Conservation (phyloP, 225 moss, liverwort and hornwort species). For the Sphagnum contortum region DNA sequence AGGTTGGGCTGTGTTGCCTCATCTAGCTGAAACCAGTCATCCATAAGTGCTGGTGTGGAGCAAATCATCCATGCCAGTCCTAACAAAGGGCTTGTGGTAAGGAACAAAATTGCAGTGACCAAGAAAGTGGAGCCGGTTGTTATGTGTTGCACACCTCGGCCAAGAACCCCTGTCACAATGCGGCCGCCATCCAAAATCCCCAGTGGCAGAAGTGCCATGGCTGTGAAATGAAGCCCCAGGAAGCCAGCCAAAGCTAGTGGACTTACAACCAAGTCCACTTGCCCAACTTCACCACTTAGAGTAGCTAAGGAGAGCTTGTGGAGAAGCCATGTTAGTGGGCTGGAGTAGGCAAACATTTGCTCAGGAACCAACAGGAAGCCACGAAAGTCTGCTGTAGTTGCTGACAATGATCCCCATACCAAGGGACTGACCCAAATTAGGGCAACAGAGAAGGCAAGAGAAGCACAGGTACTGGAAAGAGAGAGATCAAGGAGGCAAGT, state of each 20-base stretch:
- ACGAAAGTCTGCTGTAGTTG: slow-evolving; percentile 26
- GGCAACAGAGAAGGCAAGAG: slow-evolving; percentile 31
- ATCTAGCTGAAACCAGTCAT: slow-evolving; percentile 59
- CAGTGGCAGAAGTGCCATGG: slow-evolving; percentile 41
- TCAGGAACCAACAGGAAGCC: slow-evolving; percentile 44
- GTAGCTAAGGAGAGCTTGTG: slow-evolving; percentile 39
- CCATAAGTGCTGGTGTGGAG: slow-evolving; percentile 34
- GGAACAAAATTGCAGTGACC: slow-evolving; percentile 15
- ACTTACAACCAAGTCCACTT: slow-evolving; percentile 33
- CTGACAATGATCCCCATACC: slow-evolving; percentile 8
- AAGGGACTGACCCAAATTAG: slow-evolving; percentile 28
- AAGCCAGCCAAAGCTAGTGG: slow-evolving; percentile 46
- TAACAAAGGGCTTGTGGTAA: slow-evolving; percentile 37
- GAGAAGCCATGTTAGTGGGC: slow-evolving; percentile 34
- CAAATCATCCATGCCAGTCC: slow-evolving; percentile 30
- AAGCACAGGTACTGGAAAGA: slow-evolving; percentile 21
- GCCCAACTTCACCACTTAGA: slow-evolving; percentile 29
- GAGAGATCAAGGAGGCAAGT: slow-evolving; percentile 34
- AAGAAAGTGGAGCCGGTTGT: slow-evolving; percentile 17
- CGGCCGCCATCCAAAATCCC: slow-evolving; percentile 52
- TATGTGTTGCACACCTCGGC: slow-evolving; percentile 40
- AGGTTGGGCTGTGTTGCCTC: slow-evolving; percentile 36
- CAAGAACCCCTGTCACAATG: slow-evolving; percentile 37
- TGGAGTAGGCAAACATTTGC: slow-evolving; percentile 37
- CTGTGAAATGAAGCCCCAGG: slow-evolving; percentile 49